Conservation (phyloP, 805 yeast genomes). For the Wickerhamomyces bisporus region DNA sequence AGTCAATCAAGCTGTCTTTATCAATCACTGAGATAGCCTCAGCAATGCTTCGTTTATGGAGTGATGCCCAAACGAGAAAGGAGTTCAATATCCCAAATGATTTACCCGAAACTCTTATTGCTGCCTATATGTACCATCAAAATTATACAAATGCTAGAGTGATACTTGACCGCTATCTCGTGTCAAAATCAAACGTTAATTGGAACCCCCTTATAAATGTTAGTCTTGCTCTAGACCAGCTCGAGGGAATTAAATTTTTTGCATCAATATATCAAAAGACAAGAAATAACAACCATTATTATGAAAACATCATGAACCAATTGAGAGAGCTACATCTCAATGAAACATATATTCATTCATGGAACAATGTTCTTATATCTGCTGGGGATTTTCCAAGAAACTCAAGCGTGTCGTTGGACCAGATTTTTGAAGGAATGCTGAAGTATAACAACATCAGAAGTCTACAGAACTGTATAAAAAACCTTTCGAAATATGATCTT, state of each 20-base stretch:
- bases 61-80: slow-evolving; percentile 1
- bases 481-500: slow-evolving; percentile 1
- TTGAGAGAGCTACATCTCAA: slow-evolving; percentile 6
- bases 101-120: slow-evolving; percentile 10
- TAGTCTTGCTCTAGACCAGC: slow-evolving; percentile 4
- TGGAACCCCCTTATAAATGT: slow-evolving; percentile 15
- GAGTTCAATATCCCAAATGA: slow-evolving; percentile 7
- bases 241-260: slow-evolving; percentile 4
- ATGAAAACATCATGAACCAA: slow-evolving; percentile 7
- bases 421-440: slow-evolving; percentile 12
- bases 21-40: slow-evolving; percentile 12
- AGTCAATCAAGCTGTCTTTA: slow-evolving; percentile 11
- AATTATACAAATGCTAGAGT: slow-evolving; percentile 8
- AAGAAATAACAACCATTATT: slow-evolving; percentile 2
- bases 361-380: slow-evolving; percentile 13
- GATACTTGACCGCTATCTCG: slow-evolving; percentile 5
- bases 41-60: slow-evolving; percentile 5
- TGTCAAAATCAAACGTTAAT: background rate
- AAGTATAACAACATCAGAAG: slow-evolving; percentile 8
- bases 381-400: slow-evolving; percentile 14
- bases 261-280: slow-evolving; percentile 6
- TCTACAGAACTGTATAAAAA: slow-evolving; percentile 11
- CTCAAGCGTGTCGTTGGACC: slow-evolving; percentile 12
- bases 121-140: slow-evolving; percentile 14
- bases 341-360: slow-evolving; percentile 7